These are phyloP conservation scores for Xerocomellus intermedius DNA, from an alignment of 768 basidiomycete species.

Conservation along the genomic window DNA sequence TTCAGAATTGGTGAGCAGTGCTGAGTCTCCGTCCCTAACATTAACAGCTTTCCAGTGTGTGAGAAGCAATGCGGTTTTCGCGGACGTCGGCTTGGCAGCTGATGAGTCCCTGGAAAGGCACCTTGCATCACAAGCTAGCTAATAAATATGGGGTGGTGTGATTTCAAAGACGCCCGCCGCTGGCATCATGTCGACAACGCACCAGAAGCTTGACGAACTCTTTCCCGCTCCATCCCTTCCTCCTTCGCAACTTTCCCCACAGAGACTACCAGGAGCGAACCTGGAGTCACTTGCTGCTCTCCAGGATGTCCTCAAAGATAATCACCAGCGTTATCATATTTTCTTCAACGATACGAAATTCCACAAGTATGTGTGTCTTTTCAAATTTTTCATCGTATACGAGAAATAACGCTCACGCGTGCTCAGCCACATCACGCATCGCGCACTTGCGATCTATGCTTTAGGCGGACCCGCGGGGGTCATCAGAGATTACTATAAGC, in stretches of 20 bases:
- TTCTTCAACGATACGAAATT: conserved; percentile 46
- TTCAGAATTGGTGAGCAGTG: no score
- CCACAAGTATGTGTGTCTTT: conserved; percentile 46
- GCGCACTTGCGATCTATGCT: conserved; percentile 28
- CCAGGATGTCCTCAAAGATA: conserved; percentile 42
- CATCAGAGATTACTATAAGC: conserved; percentile 27
- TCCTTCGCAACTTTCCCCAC: conserved; percentile 24
- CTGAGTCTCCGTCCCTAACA: no score
- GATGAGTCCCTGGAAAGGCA: neutral
- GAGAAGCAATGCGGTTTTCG: neutral
- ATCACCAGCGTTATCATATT: conserved; percentile 46
- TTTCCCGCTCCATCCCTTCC: conserved; percentile 29
- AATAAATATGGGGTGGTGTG: conserved; percentile 1
- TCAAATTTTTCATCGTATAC: no score
- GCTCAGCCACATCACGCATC: conserved; percentile 30
- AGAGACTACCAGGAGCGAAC: conserved; percentile 28
- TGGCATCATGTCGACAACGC: conserved; percentile 10
- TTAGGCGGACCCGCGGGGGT: conserved; percentile 23
- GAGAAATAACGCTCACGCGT: neutral
- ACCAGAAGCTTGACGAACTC: conserved; percentile 16
- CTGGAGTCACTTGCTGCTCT: conserved; percentile 22
- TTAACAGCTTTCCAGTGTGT: no score
- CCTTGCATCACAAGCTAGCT: neutral
- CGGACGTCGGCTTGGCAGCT: neutral
- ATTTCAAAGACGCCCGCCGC: no score